Evolutionary conservation across 176 grass and related monocot species (phyloP).

Genomic region (Aegilops bicornis): DNA sequence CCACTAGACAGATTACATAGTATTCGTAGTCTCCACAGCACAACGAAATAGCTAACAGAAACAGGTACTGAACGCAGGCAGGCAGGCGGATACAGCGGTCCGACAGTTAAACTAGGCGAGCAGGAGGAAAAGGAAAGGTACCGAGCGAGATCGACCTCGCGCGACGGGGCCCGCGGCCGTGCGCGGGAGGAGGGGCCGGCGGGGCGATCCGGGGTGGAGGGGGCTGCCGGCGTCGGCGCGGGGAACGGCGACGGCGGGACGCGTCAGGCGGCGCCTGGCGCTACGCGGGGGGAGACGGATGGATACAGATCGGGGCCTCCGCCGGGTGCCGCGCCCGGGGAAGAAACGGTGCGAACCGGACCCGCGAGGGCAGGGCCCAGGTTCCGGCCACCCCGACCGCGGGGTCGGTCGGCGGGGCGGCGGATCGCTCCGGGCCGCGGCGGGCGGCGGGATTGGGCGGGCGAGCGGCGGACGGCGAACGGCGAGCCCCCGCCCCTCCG

Average conservation of each 20-base stretch:
- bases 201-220: neutral
- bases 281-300: too few species aligned
- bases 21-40: neutral
- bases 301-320: too few species aligned
- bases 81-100: neutral
- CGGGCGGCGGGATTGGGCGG: neutral
- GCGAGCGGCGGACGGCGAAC: too few species aligned
- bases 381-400: too few species aligned
- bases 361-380: too few species aligned
- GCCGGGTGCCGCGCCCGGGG: too few species aligned
- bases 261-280: neutral
- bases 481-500: too few species aligned
- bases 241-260: neutral
- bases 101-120: neutral
- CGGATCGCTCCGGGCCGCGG: neutral
- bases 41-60: too few species aligned
- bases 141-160: neutral
- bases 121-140: neutral
- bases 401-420: too few species aligned
- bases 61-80: neutral
- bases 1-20: neutral
- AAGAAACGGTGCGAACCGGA: neutral
- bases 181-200: neutral
- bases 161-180: neutral
- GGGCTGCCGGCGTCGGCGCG: neutral